These are phyloP conservation scores for Colletotrichum truncatum DNA, from an alignment of 2,329 filamentous ascomycete genomes.

Conservation along the genomic window DNA sequence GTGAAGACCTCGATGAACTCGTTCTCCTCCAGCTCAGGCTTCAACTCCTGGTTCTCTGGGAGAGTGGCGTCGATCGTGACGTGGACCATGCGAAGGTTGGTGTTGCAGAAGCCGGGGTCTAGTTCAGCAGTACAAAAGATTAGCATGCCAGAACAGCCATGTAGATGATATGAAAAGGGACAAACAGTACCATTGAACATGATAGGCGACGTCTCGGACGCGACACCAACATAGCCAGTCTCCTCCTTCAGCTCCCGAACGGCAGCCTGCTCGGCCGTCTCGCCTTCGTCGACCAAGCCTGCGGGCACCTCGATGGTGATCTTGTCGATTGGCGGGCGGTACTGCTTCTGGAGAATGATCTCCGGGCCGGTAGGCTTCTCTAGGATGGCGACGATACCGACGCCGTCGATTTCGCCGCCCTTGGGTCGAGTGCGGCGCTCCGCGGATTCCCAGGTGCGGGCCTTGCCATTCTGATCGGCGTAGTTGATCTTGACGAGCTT, in stretches of 20 bases:
- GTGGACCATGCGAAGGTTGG: conserved; percentile 76
- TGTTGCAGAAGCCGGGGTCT: conserved; percentile 74
- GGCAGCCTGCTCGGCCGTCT: conserved; percentile 69
- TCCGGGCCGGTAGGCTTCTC: conserved; percentile 61
- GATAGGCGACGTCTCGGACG: conserved; percentile 66
- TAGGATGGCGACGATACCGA: conserved; percentile 77
- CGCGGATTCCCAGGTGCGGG: conserved; percentile 76
- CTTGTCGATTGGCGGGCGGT: conserved; percentile 67
- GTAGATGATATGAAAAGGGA: not conserved
- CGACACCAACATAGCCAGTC: conserved; percentile 70
- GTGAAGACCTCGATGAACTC: conserved; percentile 86
- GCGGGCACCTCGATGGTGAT: conserved; percentile 72
- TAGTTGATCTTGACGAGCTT: conserved; percentile 72
- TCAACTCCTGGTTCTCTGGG: conserved; percentile 74
- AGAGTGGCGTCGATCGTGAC: conserved; percentile 75
- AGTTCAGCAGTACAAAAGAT: not conserved
- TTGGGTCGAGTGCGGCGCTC: conserved; percentile 75
- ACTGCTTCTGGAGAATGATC: conserved; percentile 74
- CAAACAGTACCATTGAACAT: conserved; percentile 69
- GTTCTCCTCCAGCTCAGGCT: conserved; percentile 78
- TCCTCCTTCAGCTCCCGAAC: conserved; percentile 73
- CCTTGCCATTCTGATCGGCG: conserved; percentile 66
- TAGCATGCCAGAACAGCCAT: not conserved
- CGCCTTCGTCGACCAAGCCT: conserved; percentile 69
- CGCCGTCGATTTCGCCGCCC: conserved; percentile 72